Evolutionary conservation across 108 stramenopile genomes (phyloP), one percentile per base, ranked within the genome.

Genomic region (Thalassiosira profunda): DNA sequence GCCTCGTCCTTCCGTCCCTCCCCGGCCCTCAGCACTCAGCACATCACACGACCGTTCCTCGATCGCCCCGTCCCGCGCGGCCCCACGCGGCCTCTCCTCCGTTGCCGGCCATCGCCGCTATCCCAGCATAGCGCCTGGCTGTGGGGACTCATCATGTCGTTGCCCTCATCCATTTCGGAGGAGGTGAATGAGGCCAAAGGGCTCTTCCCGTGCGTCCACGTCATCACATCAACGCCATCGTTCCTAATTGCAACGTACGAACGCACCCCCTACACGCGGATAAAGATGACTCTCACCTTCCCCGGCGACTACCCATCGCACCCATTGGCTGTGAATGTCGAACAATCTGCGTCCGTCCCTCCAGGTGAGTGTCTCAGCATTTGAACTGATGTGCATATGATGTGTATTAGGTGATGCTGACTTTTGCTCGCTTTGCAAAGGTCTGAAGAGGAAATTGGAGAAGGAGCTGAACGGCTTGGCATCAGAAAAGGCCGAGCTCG

Each of bases 401-500:
- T n/a, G n/a, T n/a, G n/a, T n/a, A n/a, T n/a, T n/a, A n/a, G n/a
- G n/a, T n/a, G n/a, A n/a, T n/a, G n/a, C n/a, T n/a, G n/a, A n/a
- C n/a, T n/a, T n/a, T n/a, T n/a, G n/a, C n/a, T n/a, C n/a, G n/a
- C n/a, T n/a, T n/a, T n/a, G n/a, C n/a, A n/a, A n/a, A n/a, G n/a
- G 79, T 14, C 26, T 84, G 21, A 84, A 84, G 58, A 84, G 76
- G 58, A 84, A 84, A 18, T 31, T 84, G 6, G 79, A 84, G 57
- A 59, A 64, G 10, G 82, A 79, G 25, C 14, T 78, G 47, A 46
- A 35, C 25, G 29, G 24, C 36, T 46, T 61, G 23, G 53, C 72
- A 23, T 33, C 2, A 14, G 76, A 77, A 28, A n/a, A 29, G 10
- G 29, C 64, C 2, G 29, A 10, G 36, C 17, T 0, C 15, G 64